Conservation (phyloP, 2,329 filamentous ascomycete genomes). For the Sporothrix brunneoviolacea region DNA sequence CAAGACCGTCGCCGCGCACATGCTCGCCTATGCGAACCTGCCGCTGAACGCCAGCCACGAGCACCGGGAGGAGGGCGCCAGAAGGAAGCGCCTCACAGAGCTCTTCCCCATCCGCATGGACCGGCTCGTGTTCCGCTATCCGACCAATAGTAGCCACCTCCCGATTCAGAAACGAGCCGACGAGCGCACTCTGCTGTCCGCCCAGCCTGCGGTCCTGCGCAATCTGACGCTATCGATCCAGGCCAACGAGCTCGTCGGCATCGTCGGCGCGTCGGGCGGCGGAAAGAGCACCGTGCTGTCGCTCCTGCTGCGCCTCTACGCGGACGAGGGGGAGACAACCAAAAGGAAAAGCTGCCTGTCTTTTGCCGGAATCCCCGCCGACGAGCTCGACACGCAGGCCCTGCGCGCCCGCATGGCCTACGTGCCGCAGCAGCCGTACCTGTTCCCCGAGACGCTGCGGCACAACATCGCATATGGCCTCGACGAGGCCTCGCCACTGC, state of each 20-base stretch:
- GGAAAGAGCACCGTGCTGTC: slow-evolving; percentile 82
- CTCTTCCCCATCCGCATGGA: slow-evolving; percentile 45
- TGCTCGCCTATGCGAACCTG: slow-evolving; percentile 64
- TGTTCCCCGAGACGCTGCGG: slow-evolving; percentile 71
- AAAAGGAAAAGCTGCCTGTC: slow-evolving; percentile 36
- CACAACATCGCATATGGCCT: slow-evolving; percentile 83
- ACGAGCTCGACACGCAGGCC: slow-evolving; percentile 50
- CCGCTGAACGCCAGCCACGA: slow-evolving; percentile 51
- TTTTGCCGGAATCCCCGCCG: slow-evolving; percentile 52
- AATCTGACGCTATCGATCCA: slow-evolving; percentile 60
- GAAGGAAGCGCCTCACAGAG: slow-evolving; percentile 35
- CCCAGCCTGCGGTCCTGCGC: slow-evolving; percentile 45
- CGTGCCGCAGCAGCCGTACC: slow-evolving; percentile 62
- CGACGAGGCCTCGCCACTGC: slow-evolving; percentile 43
- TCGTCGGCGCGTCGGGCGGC: slow-evolving; percentile 80
- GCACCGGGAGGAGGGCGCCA: slow-evolving; percentile 37
- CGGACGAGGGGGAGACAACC: slow-evolving; percentile 10
- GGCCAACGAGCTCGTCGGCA: slow-evolving; percentile 60
- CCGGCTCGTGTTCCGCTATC: slow-evolving; percentile 66
- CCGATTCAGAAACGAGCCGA: background rate
- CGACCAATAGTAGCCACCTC: slow-evolving; percentile 29
- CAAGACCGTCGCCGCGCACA: slow-evolving; percentile 62
- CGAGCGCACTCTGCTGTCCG: slow-evolving; percentile 24
- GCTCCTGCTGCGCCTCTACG: slow-evolving; percentile 67
- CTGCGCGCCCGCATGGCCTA: slow-evolving; percentile 58